A percentile compares a stretch with the other conserved stretches of the same genome.
Evolutionary conservation across 179 eudicot genomes (phyloP).

Genomic region (Amaranthus tricolor): DNA sequence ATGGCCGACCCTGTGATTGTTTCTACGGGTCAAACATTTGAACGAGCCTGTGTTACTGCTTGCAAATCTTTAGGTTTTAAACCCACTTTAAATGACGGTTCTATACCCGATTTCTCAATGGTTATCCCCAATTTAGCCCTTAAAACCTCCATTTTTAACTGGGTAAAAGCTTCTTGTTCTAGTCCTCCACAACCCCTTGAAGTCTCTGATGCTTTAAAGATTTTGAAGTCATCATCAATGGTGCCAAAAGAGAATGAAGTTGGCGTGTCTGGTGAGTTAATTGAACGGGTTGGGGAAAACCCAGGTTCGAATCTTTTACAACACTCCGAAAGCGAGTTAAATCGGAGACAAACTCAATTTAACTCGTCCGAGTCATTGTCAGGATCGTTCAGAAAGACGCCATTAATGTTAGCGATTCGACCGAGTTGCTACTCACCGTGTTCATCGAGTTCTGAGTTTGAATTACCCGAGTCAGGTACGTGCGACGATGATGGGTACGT

Average conservation of each 20-base stretch:
- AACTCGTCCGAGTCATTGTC: slow-evolving; percentile 54
- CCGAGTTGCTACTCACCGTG: slow-evolving; percentile 66
- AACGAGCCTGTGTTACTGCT: slow-evolving; percentile 52
- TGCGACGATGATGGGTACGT: slow-evolving; percentile 49
- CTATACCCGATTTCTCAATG: slow-evolving; percentile 58
- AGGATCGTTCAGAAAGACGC: slow-evolving; percentile 38
- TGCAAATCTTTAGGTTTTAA: slow-evolving; percentile 43
- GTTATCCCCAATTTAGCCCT: slow-evolving; percentile 77
- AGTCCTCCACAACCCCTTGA: slow-evolving; percentile 43
- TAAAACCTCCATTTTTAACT: slow-evolving; percentile 61
- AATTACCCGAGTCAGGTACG: slow-evolving; percentile 26
- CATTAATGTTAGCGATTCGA: slow-evolving; percentile 50
- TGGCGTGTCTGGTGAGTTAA: slow-evolving; percentile 16
- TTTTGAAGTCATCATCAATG: slow-evolving; percentile 31
- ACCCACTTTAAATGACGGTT: slow-evolving; percentile 50
- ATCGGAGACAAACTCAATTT: slow-evolving; percentile 32
- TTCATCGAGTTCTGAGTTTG: slow-evolving; percentile 61
- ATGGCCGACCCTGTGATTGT: slow-evolving; percentile 50
- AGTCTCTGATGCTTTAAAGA: slow-evolving; percentile 40
- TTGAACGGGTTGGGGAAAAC: slow-evolving; percentile 13
- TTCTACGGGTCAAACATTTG: slow-evolving; percentile 46
- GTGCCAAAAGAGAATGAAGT: background rate
- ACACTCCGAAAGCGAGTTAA: slow-evolving; percentile 40
- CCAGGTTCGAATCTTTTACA: slow-evolving; percentile 7
- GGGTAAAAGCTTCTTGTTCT: slow-evolving; percentile 32